Conservation (phyloP, 2,329 filamentous ascomycete genomes). For the Plectosphaerella cucumerina region DNA sequence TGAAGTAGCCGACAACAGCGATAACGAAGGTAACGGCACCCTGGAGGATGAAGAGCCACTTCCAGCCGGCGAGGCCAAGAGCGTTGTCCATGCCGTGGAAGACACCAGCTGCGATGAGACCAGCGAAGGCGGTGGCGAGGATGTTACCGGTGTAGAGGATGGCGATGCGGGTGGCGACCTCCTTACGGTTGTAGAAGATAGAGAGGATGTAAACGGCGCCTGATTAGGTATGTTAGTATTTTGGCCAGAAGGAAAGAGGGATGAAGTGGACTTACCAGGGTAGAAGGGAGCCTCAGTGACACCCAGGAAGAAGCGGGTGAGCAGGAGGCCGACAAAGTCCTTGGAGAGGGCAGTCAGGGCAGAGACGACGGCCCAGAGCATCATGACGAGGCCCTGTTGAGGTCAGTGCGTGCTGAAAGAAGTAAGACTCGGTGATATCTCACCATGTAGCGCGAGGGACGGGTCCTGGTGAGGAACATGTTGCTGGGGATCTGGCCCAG, state of each 20-base stretch:
- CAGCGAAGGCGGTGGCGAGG: constrained; percentile 65
- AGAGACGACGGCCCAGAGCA: constrained; percentile 13
- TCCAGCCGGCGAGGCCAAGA: constrained; percentile 32
- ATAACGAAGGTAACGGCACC: constrained; percentile 28
- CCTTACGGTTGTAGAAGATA: constrained; percentile 63
- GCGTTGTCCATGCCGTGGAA: constrained; percentile 48
- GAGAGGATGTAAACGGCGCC: constrained; percentile 47
- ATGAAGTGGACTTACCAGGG: neutral
- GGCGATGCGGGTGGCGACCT: constrained; percentile 58
- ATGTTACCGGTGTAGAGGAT: constrained; percentile 57
- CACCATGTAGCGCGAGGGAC: constrained; percentile 14
- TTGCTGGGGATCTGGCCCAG: constrained; percentile 13
- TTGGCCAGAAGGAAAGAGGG: too few species aligned
- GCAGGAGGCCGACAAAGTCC: constrained; percentile 25
- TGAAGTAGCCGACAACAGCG: constrained; percentile 12
- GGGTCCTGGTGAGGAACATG: constrained; percentile 13
- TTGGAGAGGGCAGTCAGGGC: constrained; percentile 27
- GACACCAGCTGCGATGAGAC: constrained; percentile 60
- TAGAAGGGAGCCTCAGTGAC: constrained; percentile 24
- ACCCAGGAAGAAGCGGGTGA: constrained; percentile 29
- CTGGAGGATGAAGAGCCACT: constrained; percentile 38
- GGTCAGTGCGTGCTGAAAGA: neutral
- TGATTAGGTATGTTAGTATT: too few species aligned
- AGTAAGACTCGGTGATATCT: too few species aligned
- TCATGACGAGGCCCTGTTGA: constrained; percentile 12